Percentiles rank a stretch among this genome's conserved stretches.
phyloP scores from a whole-genome alignment of 2,329 filamentous ascomycete species.

The Pseudocercospora vitis region DNA sequence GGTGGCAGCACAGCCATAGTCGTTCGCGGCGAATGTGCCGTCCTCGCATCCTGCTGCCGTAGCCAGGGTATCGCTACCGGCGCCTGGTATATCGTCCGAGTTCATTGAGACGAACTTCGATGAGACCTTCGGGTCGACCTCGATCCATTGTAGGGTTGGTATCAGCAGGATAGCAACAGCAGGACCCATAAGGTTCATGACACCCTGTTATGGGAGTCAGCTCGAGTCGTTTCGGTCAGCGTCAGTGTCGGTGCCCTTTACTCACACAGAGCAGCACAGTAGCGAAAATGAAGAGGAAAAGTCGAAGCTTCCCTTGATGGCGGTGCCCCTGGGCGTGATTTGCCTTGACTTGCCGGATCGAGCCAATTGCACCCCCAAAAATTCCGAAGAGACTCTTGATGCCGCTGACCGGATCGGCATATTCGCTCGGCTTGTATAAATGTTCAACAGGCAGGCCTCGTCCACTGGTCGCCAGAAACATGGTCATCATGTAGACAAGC shows the following conservation, averaged over 20 bases:
- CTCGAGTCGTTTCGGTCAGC: background rate
- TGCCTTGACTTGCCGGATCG: background rate
- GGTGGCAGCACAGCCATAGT: background rate
- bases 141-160: conserved; percentile 31
- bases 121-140: background rate
- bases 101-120: background rate
- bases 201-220: background rate
- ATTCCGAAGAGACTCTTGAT: conserved; percentile 2
- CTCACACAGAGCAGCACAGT: background rate
- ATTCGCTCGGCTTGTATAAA: background rate
- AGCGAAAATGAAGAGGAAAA: background rate
- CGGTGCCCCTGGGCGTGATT: background rate
- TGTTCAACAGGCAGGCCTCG: conserved; percentile 30
- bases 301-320: background rate
- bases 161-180: conserved; percentile 32
- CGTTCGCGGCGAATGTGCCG: background rate
- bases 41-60: background rate
- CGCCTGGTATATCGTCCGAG: background rate
- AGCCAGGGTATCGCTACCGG: background rate
- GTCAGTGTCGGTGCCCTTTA: background rate
- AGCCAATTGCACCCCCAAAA: background rate
- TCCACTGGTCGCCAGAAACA: conserved; percentile 24
- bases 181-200: background rate
- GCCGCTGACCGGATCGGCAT: background rate
- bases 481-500: conserved; percentile 29